Percentiles rank a stretch among this genome's conserved stretches.
phyloP scores from a whole-genome alignment of 139 green algal species.

The Chlorella sp. region DNA sequence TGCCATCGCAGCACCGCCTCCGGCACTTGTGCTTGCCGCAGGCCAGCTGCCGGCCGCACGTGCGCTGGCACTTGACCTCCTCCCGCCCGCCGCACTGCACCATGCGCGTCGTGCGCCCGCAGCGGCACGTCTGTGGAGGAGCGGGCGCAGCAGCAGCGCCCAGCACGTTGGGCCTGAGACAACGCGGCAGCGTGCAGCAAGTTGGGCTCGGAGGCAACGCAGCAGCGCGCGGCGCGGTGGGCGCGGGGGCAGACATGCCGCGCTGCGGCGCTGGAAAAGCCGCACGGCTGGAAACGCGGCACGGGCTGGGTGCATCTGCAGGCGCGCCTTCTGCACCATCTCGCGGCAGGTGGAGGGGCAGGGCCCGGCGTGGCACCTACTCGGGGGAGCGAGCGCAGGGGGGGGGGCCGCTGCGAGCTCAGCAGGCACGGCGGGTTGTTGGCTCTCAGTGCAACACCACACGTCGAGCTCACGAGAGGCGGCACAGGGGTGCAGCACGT shows the following conservation, averaged over 20 bases:
- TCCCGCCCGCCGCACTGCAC: conserved; percentile 17
- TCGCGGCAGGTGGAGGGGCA: conserved; percentile 54
- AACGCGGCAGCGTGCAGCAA: too few relatives aligned
- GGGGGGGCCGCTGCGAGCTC: background rate
- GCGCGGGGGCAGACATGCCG: too few relatives aligned
- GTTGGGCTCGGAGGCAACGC: too few relatives aligned
- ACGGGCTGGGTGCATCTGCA: too few relatives aligned
- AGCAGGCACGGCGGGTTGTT: background rate
- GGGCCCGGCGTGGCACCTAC: conserved; percentile 69
- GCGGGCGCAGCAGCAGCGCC: too few relatives aligned
- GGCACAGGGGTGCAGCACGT: background rate
- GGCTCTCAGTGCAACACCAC: too few relatives aligned
- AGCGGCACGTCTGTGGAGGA: conserved; percentile 51
- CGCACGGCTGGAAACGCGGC: too few relatives aligned
- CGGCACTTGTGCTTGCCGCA: conserved; percentile 79
- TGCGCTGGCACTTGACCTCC: conserved; percentile 53
- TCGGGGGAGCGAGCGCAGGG: background rate
- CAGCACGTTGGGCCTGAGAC: too few relatives aligned
- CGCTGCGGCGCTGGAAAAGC: too few relatives aligned
- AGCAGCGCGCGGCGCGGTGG: too few relatives aligned
- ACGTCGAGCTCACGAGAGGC: background rate
- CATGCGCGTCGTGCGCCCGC: conserved; percentile 44
- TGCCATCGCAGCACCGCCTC: conserved; percentile 83
- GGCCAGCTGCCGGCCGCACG: conserved; percentile 71
- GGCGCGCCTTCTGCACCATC: conserved; percentile 35